Base-by-base conservation (phyloP, 2,329 filamentous ascomycete genomes). In the Fusarium verticillioides region DNA sequence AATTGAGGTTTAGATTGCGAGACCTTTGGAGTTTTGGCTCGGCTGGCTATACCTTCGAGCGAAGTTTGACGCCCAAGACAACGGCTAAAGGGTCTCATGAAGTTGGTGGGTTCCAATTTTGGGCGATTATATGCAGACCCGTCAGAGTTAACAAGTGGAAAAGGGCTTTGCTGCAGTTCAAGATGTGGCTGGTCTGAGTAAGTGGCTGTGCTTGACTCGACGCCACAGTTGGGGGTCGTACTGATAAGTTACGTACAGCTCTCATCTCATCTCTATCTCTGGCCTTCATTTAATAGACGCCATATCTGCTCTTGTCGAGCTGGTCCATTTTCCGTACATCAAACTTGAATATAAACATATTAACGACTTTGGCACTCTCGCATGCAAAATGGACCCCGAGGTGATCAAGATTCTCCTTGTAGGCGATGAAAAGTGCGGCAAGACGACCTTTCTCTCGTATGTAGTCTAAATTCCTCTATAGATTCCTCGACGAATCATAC, bases 381-480 rank as follows among this genome's bases (percentile, higher is more conserved):
- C 19, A 56, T 42, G 19, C n/a, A 60, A 28, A 15, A 88, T 88
- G 85, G 86, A 89, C 58, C 74, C 82, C 42, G 80, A 86, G 61
- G 82, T 82, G 54, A 82, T 90, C 75, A 88, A 83, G n/a, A 82
- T 91, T 19, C 79, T 91, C 34, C 79, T 91, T 26, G 81, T 91
- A n/a, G 89, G 89, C 37, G 89, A 91, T 79, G 84, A 87, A 67
- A 84, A 84, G 76, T 88, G 88, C 70, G 89, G 89, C 61, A 91
- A 91, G 80, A 89, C 88, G 28, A 89, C 86, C 2, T 90, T 91
- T 78, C 78, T 91, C 76, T 89, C 89, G 89, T 91, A 77, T 72
- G 89, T 85, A 75, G 34, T 68, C 65, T 39, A 53, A 63, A 60
- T 26, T 67, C 66, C 40, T 63, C 58, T 56, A 47, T 70, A 34